A percentile compares a stretch with the other conserved stretches of the same genome.
Evolutionary conservation across 163 green algal species (phyloP).

Genomic region (Scenedesmus sp.): DNA sequence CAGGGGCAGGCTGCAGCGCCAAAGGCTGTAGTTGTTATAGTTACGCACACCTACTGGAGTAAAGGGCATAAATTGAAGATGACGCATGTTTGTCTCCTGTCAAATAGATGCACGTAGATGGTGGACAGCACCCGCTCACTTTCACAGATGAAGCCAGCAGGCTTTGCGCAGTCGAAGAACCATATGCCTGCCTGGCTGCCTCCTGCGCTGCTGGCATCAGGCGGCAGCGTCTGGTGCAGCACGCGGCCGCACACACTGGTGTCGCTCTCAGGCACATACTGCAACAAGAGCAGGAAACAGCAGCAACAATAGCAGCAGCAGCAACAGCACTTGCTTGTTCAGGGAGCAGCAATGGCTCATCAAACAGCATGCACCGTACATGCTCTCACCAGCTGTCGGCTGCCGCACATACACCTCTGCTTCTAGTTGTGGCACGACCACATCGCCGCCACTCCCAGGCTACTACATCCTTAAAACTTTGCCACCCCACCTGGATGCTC

Average conservation of each 20-base stretch:
- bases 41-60: too few relatives aligned
- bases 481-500: conserved; percentile 22
- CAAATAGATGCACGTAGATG: too few relatives aligned
- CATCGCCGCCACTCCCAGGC: background rate
- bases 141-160: conserved; percentile 32
- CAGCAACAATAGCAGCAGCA: background rate
- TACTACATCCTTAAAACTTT: background rate
- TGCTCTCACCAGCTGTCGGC: too few relatives aligned
- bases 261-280: conserved; percentile 5
- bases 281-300: background rate
- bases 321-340: background rate
- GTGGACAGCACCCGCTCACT: conserved; percentile 9
- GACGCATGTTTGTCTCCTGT: too few relatives aligned
- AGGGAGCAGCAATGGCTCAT: background rate
- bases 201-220: background rate
- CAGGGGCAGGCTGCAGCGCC: too few relatives aligned
- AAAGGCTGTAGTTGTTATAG: too few relatives aligned
- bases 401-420: too few relatives aligned
- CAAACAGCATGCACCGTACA: background rate
- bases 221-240: background rate
- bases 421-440: too few relatives aligned
- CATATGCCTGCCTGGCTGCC: conserved; percentile 5
- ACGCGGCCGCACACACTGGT: background rate
- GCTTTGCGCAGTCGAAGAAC: conserved; percentile 45
- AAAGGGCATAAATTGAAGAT: too few relatives aligned